A percentile compares a stretch with the other conserved stretches of the same genome.
phyloP scores from a whole-genome alignment of 73 alveolate genomes.

The Tetrahymena thermophila region DNA sequence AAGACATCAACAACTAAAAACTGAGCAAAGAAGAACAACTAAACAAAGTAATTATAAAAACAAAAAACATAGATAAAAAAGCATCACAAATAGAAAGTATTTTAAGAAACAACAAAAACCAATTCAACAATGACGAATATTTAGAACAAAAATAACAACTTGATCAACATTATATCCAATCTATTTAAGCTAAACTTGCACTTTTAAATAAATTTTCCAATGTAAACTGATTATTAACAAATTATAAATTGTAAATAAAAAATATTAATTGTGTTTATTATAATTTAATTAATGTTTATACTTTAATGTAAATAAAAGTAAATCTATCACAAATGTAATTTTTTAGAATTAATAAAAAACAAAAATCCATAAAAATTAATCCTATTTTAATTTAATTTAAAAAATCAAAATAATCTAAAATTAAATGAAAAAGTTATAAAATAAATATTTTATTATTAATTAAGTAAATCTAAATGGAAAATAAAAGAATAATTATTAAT shows the following conservation, averaged over 20 bases:
- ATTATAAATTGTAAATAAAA: neutral
- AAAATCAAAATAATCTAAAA: too few species aligned
- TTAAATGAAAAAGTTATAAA: too few species aligned
- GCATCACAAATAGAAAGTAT: neutral
- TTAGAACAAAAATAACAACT: neutral
- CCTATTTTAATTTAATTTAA: too few species aligned
- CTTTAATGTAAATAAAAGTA: neutral
- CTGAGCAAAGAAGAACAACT: neutral
- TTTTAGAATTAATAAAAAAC: neutral
- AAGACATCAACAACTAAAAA: neutral
- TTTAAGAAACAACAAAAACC: neutral
- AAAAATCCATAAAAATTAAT: too few species aligned
- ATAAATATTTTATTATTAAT: too few species aligned
- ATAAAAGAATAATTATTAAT: too few species aligned
- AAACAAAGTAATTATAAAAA: neutral
- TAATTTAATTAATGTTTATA: too few species aligned
- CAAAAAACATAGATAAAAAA: neutral
- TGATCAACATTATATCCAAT: neutral
- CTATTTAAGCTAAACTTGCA: neutral
- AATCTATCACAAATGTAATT: neutral
- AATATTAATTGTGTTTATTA: neutral
- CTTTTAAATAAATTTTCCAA: neutral
- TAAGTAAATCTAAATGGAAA: too few species aligned
- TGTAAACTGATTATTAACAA: neutral
- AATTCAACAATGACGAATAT: neutral